Conservation (phyloP, 768 basidiomycete species). For the Tylopilus vinaceipallidus region DNA sequence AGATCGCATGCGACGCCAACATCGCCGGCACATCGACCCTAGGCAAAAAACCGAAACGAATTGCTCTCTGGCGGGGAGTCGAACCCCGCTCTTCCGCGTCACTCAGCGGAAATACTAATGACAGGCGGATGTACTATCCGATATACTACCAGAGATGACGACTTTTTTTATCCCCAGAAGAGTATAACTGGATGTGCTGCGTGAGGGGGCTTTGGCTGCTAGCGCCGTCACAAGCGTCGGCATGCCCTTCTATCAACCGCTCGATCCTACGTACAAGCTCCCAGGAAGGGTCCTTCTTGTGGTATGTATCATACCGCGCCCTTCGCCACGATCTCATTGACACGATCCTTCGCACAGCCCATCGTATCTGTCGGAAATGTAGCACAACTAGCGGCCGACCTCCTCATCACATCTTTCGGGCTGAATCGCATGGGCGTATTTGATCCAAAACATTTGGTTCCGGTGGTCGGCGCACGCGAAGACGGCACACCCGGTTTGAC, state of each 20-base stretch:
- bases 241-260: conserved; percentile 34
- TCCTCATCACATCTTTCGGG: conserved; percentile 65
- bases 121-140: conserved; percentile 53
- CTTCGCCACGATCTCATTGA: background rate
- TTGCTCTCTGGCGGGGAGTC: conserved; percentile 49
- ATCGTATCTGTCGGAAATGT: conserved; percentile 81
- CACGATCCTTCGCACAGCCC: conserved; percentile 45
- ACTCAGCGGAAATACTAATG: conserved; percentile 14
- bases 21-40: no score
- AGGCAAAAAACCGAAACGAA: no score
- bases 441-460: conserved; percentile 60
- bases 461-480: conserved; percentile 73
- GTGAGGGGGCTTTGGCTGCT: no score
- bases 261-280: conserved; percentile 21
- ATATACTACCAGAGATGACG: conserved; percentile 45
- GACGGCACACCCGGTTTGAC: conserved; percentile 59
- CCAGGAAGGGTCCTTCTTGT: conserved; percentile 31
- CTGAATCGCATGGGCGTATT: conserved; percentile 62
- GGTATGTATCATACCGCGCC: conserved; percentile 16
- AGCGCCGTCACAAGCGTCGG: no score
- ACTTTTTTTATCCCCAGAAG: no score
- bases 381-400: conserved; percentile 73
- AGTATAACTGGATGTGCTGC: no score
- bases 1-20: no score
- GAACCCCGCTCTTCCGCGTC: conserved; percentile 46